These are phyloP conservation scores for Zelopaecilomyces penicillatus DNA, from an alignment of 2,329 filamentous ascomycete genomes.

Conservation along the genomic window DNA sequence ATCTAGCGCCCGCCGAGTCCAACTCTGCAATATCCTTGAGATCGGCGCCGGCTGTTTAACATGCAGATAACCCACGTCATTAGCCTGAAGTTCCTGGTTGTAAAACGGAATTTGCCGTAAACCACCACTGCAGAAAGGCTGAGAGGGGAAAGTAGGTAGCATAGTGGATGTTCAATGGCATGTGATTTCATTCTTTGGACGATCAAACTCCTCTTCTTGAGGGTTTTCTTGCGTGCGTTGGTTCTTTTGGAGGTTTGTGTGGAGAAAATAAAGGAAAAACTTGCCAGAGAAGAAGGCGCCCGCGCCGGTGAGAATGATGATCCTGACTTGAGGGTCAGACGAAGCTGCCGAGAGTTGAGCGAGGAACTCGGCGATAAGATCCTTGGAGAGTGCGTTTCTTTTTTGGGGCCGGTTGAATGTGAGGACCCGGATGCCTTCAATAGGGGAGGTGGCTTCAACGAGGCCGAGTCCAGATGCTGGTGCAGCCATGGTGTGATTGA, in stretches of 20 bases:
- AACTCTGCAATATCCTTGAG: conserved; percentile 27
- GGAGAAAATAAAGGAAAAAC: not conserved
- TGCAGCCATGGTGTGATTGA: conserved; percentile 8
- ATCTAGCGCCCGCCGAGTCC: conserved; percentile 23
- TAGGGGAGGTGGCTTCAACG: conserved; percentile 13
- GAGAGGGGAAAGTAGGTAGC: too few species aligned
- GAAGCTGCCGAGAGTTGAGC: conserved; percentile 16
- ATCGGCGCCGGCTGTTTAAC: conserved; percentile 25
- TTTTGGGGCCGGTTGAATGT: conserved; percentile 47
- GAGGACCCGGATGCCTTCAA: conserved; percentile 35
- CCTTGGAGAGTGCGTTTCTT: conserved; percentile 48
- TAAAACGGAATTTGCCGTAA: too few species aligned
- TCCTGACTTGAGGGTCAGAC: conserved; percentile 19
- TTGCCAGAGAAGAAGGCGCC: conserved; percentile 17
- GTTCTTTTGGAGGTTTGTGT: too few species aligned
- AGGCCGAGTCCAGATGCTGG: conserved; percentile 9
- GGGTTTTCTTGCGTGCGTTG: too few species aligned
- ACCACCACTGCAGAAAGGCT: too few species aligned
- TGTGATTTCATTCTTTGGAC: too few species aligned
- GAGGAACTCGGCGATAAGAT: conserved; percentile 39
- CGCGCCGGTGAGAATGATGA: conserved; percentile 29
- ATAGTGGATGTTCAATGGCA: too few species aligned
- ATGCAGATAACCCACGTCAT: conserved; percentile 2
- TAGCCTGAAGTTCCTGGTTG: not conserved
- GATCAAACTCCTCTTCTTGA: too few species aligned